Percentiles rank a stretch among this genome's conserved stretches.
These are phyloP conservation scores for Cocos nucifera DNA, from an alignment of 176 grass and related monocot genomes.

Conservation along the genomic window DNA sequence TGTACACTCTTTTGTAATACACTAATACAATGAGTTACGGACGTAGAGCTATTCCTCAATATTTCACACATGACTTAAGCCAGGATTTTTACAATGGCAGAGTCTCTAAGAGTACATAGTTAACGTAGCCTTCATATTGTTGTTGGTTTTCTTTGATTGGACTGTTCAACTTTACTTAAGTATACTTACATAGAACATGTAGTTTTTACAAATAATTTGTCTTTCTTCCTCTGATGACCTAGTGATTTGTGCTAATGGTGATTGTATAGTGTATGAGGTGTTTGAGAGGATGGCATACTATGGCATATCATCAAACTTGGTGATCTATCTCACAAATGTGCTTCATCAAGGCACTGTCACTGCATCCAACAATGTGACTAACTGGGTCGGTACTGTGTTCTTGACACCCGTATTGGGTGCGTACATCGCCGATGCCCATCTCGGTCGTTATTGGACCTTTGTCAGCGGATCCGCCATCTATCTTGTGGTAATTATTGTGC, in stretches of 20 bases:
- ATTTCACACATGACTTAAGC: too few species aligned
- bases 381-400: constrained; percentile 76
- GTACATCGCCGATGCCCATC: constrained; percentile 61
- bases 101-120: too few species aligned
- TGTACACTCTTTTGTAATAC: too few species aligned
- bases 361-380: constrained; percentile 78
- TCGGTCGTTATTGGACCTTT: constrained; percentile 86
- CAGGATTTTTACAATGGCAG: too few species aligned
- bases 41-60: too few species aligned
- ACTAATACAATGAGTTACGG: too few species aligned
- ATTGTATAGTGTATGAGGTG: constrained; percentile 70
- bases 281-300: constrained; percentile 93
- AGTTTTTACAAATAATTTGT: too few species aligned
- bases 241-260: not conserved
- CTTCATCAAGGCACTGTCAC: constrained; percentile 73
- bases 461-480: constrained; percentile 59
- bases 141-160: too few species aligned
- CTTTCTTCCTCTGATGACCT: too few species aligned
- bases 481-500: constrained; percentile 31
- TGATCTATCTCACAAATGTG: constrained; percentile 50
- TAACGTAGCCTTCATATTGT: too few species aligned
- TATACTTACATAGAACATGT: too few species aligned
- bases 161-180: too few species aligned
- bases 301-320: constrained; percentile 71
- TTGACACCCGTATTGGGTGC: constrained; percentile 64